Evolutionary conservation across 202 grass and related monocot species (phyloP), one percentile per base, ranked within the genome.

Genomic region (Zoysia matrella): DNA sequence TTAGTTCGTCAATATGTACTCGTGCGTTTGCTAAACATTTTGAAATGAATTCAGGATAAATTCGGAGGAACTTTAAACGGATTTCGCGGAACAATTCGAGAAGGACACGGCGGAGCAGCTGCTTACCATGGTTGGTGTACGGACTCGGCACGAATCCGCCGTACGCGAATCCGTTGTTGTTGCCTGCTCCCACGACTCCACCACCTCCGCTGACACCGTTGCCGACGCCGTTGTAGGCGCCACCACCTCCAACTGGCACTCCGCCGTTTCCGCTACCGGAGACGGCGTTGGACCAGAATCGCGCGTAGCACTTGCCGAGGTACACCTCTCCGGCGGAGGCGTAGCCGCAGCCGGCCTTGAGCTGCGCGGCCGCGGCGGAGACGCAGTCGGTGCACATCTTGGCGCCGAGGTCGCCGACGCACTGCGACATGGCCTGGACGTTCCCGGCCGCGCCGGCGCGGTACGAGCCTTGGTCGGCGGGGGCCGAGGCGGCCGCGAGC

Each of bases 401-500:
- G 3, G 73, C 39, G 54, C 73, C 73, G 46, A 95, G 87, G 86
- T 98, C 95, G 7, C 95, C 95, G 4, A 93, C 84, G 81, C 95
- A 98, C 86, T 98, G 95, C 46, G 95, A 91, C 95, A 94, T 92
- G 62, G 90, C 95, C 74, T 93, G 95, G 75, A 98, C 90, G 83
- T 90, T 86, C 14, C 95, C 95, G 0, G 86, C 85, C 2, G 86
- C 88, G 8, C 90, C 90, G 15, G 91, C 86, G 11, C 95, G 84
- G 87, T 87, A 98, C 3, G 74, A 74, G 0, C 81, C 78, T 0
- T 73, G 57, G 40, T 5, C 67, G 2, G 54, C 47, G 4, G 88
- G 6, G 0, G 86, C 82, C 2, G 69, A 60, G 1, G 87, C 88
- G 1, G 88, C 79, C 71, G 76, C 84, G 65, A 98, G 81, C 15